Percentiles rank a stretch among this genome's conserved stretches.
Evolutionary conservation across 345 rosid genomes (phyloP).

Genomic region (Ceriops zippeliana): DNA sequence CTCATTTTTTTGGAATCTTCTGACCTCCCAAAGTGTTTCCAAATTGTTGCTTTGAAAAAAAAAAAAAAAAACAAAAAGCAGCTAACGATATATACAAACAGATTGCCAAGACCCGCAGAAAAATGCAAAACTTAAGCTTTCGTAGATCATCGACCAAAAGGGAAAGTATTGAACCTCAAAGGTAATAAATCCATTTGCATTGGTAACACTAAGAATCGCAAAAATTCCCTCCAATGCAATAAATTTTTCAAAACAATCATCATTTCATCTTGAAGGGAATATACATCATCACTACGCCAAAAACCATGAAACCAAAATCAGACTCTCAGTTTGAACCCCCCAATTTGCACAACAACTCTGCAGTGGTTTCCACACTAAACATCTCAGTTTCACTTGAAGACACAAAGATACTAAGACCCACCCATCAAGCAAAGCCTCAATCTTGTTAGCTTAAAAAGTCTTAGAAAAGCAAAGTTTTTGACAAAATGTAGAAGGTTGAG

Average conservation of each 20-base stretch:
- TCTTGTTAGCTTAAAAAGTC: slow-evolving; percentile 12
- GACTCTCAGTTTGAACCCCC: slow-evolving; percentile 5
- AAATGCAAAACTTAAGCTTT: slow-evolving; percentile 28
- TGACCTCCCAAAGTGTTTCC: slow-evolving; percentile 19
- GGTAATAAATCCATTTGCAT: slow-evolving; percentile 3
- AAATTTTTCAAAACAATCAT: slow-evolving; percentile 15
- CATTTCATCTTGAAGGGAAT: slow-evolving; percentile 14
- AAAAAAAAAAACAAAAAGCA: background rate
- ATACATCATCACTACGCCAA: slow-evolving; percentile 15
- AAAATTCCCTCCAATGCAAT: slow-evolving; percentile 7
- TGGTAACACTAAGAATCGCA: background rate
- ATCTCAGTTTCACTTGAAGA: slow-evolving; percentile 12
- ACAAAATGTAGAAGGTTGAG: background rate
- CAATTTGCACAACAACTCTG: slow-evolving; percentile 6
- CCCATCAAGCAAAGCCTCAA: slow-evolving; percentile 18
- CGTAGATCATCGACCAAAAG: slow-evolving; percentile 18
- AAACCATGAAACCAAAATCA: slow-evolving; percentile 22
- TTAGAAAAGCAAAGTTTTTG: slow-evolving; percentile 15
- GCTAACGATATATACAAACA: no score
- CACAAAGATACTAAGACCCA: slow-evolving; percentile 14
- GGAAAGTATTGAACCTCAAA: slow-evolving; percentile 5
- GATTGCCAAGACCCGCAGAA: slow-evolving; percentile 5
- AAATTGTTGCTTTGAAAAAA: slow-evolving; percentile 18
- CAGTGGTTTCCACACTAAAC: background rate
- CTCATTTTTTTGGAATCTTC: slow-evolving; percentile 33